Evolutionary conservation across 2,329 filamentous ascomycete genomes (phyloP), one percentile per base, ranked within the genome.

Genomic region (Neonectria faginata): DNA sequence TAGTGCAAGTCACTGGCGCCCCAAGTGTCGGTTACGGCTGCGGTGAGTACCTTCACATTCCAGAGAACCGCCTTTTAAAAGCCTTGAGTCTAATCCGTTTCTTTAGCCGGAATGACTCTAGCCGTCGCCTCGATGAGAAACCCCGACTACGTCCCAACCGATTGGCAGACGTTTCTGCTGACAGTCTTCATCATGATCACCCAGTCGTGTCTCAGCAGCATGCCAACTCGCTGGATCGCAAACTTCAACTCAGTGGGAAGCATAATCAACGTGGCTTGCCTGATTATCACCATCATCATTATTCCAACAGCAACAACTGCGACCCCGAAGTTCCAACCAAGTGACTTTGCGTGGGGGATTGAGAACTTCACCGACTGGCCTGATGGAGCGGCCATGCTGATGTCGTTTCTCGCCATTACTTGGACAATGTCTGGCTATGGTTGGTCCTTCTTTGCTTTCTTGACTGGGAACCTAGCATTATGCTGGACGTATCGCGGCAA

Each of bases 381-480:
- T n/a, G 62, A 65, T 50, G 62, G 62, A 11, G n/a, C 61, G 3
- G 47, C 62, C 4, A 59, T 65, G 18, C 36, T 65, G 42, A 65
- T 65, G 62, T 65, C 62, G 5, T 65, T 65, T 20, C 62, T 65
- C 16, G 58, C 62, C 20, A 65, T 65, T 11, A 61, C 62, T 2
- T 65, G 62, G 62, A 65, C 62, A 11, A 65, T 65, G 62, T 65
- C 62, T 14, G 62, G 62, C n/a, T 65, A 65, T 52, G 62, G 62
- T 65, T 44, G 1, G 31, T 33, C 3, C 2, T 16, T 5, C 14
- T 18, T 18, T 5, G 5, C 25, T 18, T 9, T 25, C 9, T 44
- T 2, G 7, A 6, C 14, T 25, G 0, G 8, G 29, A 31, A 10
- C n/a, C 16, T 7, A 11, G 12, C 31, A n/a, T 16, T 10, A 11